Conservation (phyloP, 1,284 basidiomycete species). For the Leccinum fallax region DNA sequence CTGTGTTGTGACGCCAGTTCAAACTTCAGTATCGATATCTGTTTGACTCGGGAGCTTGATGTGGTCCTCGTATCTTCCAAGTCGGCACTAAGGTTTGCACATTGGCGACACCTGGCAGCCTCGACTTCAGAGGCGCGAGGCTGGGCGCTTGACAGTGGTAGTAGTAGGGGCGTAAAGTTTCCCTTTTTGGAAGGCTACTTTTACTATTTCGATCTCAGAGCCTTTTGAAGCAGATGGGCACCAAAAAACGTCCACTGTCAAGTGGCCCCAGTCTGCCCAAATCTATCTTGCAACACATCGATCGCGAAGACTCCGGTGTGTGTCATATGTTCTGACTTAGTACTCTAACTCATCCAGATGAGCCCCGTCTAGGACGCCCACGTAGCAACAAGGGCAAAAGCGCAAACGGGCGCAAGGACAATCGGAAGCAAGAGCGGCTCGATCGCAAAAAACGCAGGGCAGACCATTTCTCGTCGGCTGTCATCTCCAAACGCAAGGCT, state of each 20-base stretch:
- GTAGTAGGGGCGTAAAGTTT: too few relatives aligned
- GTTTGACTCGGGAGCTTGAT: too few relatives aligned
- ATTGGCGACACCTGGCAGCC: too few relatives aligned
- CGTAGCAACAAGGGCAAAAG: constrained; percentile 9
- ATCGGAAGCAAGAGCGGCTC: constrained; percentile 61
- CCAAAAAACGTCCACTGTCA: background rate
- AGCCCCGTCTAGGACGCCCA: background rate
- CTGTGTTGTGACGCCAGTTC: too few relatives aligned
- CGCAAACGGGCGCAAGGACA: constrained; percentile 55
- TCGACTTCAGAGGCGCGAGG: too few relatives aligned
- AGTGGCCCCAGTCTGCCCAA: constrained; percentile 29
- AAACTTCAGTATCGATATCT: too few relatives aligned
- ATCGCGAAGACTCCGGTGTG: constrained; percentile 15
- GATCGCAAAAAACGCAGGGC: constrained; percentile 63
- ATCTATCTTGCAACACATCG: constrained; percentile 31
- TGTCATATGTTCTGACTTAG: background rate
- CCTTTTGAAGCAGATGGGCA: background rate
- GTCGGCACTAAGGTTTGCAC: too few relatives aligned
- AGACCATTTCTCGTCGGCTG: constrained; percentile 50
- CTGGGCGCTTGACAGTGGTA: too few relatives aligned
- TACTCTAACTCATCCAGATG: background rate
- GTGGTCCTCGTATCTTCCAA: too few relatives aligned
- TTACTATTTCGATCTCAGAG: too few relatives aligned
- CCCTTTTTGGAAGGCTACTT: too few relatives aligned
- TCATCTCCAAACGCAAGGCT: constrained; percentile 26